phyloP scores from a whole-genome alignment of 1,284 basidiomycete species.

The Coniferiporia sulphurascens region DNA sequence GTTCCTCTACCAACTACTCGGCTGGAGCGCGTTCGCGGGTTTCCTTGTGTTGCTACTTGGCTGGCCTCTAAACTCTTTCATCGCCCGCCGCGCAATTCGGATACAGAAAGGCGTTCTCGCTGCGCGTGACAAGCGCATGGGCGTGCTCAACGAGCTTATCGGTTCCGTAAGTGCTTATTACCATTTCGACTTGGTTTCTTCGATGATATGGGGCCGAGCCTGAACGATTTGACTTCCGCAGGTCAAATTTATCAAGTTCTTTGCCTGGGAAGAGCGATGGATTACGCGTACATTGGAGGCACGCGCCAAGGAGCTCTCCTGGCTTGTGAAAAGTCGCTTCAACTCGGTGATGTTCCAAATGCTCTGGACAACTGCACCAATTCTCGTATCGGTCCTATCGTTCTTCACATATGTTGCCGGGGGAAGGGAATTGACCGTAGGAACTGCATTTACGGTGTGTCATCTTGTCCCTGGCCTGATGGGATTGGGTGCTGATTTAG shows the following conservation, averaged over 20 bases:
- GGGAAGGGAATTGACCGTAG: slow-evolving; percentile 62
- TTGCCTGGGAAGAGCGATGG: slow-evolving; percentile 79
- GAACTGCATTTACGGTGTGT: slow-evolving; percentile 66
- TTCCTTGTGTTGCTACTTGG: slow-evolving; percentile 71
- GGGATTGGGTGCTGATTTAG: neutral
- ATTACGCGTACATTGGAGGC: slow-evolving; percentile 54
- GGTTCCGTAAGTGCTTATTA: slow-evolving; percentile 43
- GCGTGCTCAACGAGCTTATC: slow-evolving; percentile 82
- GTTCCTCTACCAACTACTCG: slow-evolving; percentile 85
- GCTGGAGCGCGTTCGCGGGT: slow-evolving; percentile 74
- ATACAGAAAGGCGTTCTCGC: slow-evolving; percentile 72
- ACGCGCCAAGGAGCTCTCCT: slow-evolving; percentile 57
- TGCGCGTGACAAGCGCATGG: slow-evolving; percentile 82
- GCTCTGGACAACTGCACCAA: slow-evolving; percentile 63
- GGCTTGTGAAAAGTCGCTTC: slow-evolving; percentile 66
- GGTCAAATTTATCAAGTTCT: slow-evolving; percentile 85
- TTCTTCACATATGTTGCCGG: slow-evolving; percentile 59
- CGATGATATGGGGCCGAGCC: neutral
- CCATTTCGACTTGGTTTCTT: neutral
- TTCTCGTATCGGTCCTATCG: slow-evolving; percentile 63
- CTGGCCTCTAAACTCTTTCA: slow-evolving; percentile 69
- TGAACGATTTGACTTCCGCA: slow-evolving; percentile 21
- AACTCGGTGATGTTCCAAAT: slow-evolving; percentile 61
- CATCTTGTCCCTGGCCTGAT: neutral
- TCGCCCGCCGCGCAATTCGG: slow-evolving; percentile 56